These are phyloP conservation scores for Notholithocarpus densiflorus DNA, from an alignment of 306 rosid species.

Conservation along the genomic window DNA sequence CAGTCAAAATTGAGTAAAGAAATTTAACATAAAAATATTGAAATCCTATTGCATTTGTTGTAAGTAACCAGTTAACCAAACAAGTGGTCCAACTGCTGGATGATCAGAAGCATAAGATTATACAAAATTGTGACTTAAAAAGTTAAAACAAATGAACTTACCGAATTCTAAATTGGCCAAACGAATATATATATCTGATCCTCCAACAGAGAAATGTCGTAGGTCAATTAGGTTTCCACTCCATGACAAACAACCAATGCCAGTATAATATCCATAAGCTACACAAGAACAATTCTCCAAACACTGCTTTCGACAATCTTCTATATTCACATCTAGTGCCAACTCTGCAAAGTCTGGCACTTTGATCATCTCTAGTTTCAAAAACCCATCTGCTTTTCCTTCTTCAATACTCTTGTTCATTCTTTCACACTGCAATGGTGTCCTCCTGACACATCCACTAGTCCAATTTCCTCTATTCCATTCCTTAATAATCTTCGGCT, in stretches of 20 bases:
- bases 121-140: too few relatives aligned
- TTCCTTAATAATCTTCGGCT: too few relatives aligned
- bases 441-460: background rate
- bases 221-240: slow-evolving; percentile 9
- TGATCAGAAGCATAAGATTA: too few relatives aligned
- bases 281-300: slow-evolving; percentile 27
- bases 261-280: slow-evolving; percentile 13
- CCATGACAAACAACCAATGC: slow-evolving; percentile 36
- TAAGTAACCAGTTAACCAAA: too few relatives aligned
- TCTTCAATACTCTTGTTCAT: background rate
- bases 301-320: slow-evolving; percentile 20
- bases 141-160: background rate
- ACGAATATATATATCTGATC: slow-evolving; percentile 27
- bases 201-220: slow-evolving; percentile 15
- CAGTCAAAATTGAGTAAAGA: background rate
- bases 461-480: too few relatives aligned
- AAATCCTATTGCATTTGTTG: too few relatives aligned
- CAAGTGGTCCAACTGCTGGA: too few relatives aligned
- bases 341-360: slow-evolving; percentile 31
- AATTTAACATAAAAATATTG: too few relatives aligned
- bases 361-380: slow-evolving; percentile 25
- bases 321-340: background rate
- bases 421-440: slow-evolving; percentile 30
- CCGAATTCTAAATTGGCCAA: slow-evolving; percentile 26
- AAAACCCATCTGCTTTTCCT: slow-evolving; percentile 33